These are phyloP conservation scores for Mycena venus DNA, from an alignment of 768 basidiomycete genomes.

Conservation along the genomic window DNA sequence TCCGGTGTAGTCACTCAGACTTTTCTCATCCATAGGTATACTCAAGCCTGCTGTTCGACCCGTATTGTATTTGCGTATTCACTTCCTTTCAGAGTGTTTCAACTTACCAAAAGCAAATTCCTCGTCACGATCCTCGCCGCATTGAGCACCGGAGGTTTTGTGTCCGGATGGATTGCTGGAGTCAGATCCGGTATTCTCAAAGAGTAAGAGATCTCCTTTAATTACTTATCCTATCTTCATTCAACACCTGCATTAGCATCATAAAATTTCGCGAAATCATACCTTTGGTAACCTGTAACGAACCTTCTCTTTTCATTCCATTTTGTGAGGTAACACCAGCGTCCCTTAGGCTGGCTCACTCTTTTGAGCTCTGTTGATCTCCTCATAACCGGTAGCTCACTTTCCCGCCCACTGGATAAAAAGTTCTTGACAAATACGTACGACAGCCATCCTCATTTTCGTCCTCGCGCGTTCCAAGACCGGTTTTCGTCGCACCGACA, in stretches of 20 bases:
- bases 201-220: background rate
- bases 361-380: background rate
- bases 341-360: background rate
- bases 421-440: background rate
- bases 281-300: background rate
- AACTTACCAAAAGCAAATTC: slow-evolving; percentile 21
- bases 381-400: background rate
- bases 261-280: background rate
- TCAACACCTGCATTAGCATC: background rate
- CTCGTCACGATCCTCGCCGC: background rate
- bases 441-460: slow-evolving; percentile 36
- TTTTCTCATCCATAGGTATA: slow-evolving; percentile 49
- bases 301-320: background rate
- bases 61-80: slow-evolving; percentile 30
- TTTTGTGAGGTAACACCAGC: background rate
- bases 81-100: slow-evolving; percentile 34
- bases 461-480: slow-evolving; percentile 36
- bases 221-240: too few species aligned
- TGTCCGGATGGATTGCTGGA: background rate
- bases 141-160: background rate
- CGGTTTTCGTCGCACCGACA: slow-evolving; percentile 19
- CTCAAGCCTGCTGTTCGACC: background rate
- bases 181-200: background rate
- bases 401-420: background rate
- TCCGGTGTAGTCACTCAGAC: slow-evolving; percentile 53